Conservation (phyloP, 371 early-diverging fungal genomes). For the Syncephalastrum sp. region DNA sequence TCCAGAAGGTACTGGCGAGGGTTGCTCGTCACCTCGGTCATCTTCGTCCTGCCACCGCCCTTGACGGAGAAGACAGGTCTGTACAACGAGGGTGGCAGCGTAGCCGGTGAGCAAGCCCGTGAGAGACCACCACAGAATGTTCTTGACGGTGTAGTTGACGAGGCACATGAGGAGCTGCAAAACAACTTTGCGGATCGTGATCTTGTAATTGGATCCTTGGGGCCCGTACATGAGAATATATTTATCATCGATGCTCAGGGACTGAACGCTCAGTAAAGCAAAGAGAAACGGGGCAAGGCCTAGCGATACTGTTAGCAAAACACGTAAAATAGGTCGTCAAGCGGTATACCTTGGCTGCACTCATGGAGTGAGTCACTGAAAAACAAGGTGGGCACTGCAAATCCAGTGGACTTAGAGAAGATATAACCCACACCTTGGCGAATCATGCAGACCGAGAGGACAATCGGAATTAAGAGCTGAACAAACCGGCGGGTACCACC, state of each 20-base stretch:
- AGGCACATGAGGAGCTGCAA: slow-evolving; percentile 53
- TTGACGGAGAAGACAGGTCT: slow-evolving; percentile 22
- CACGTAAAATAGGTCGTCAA: neutral
- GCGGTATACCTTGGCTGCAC: slow-evolving; percentile 54
- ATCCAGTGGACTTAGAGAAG: slow-evolving; percentile 59
- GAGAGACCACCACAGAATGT: slow-evolving; percentile 65
- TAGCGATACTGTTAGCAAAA: slow-evolving; percentile 8
- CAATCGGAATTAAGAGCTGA: slow-evolving; percentile 27
- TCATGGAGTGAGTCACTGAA: slow-evolving; percentile 63
- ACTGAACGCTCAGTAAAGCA: slow-evolving; percentile 55
- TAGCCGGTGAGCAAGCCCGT: slow-evolving; percentile 53
- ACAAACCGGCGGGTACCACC: slow-evolving; percentile 48
- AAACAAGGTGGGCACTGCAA: slow-evolving; percentile 54
- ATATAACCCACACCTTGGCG: slow-evolving; percentile 50
- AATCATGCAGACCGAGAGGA: slow-evolving; percentile 25
- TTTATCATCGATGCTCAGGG: slow-evolving; percentile 52
- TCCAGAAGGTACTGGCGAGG: too few relatives aligned
- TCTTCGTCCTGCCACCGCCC: slow-evolving; percentile 24
- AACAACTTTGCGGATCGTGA: slow-evolving; percentile 47
- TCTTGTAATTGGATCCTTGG: slow-evolving; percentile 27
- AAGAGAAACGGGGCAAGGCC: slow-evolving; percentile 60
- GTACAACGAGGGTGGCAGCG: slow-evolving; percentile 36
- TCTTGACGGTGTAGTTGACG: slow-evolving; percentile 51
- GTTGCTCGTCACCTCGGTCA: slow-evolving; percentile 28
- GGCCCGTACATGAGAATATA: slow-evolving; percentile 48